A percentile compares a stretch with the other conserved stretches of the same genome.
Conservation (phyloP, 2,329 filamentous ascomycete genomes). For the Claviceps cyperi region DNA sequence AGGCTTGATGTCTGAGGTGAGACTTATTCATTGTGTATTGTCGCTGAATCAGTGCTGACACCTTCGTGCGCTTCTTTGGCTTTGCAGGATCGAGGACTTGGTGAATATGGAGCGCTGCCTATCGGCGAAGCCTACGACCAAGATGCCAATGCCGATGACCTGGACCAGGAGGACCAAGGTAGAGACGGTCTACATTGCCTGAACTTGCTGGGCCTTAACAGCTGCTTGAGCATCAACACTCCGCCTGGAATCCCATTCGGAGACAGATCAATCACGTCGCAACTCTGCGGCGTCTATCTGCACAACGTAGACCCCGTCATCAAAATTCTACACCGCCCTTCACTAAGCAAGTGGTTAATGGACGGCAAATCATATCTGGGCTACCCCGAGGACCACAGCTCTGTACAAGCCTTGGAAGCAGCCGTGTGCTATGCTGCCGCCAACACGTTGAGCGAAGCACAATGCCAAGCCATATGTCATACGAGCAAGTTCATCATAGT, state of each 20-base stretch:
- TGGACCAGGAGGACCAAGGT: neutral
- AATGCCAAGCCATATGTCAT: conserved; percentile 9
- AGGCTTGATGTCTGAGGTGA: neutral
- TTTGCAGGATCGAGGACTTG: neutral
- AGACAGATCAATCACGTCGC: neutral
- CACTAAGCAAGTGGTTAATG: conserved; percentile 9
- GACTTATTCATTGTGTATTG: neutral
- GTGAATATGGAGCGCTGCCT: neutral
- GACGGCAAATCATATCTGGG: conserved; percentile 11
- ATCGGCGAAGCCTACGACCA: neutral
- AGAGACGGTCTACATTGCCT: neutral
- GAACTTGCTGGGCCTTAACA: neutral
- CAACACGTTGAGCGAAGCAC: conserved; percentile 12
- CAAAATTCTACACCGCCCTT: conserved; percentile 8
- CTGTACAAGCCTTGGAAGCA: conserved; percentile 7
- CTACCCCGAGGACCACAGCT: conserved; percentile 9
- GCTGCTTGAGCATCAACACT: neutral
- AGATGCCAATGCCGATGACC: neutral
- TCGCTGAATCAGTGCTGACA: neutral
- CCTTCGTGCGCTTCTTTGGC: neutral
- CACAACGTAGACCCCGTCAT: conserved; percentile 8
- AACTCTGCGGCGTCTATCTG: conserved; percentile 5
- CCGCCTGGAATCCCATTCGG: neutral
- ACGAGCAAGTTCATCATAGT: conserved; percentile 7
- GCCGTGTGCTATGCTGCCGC: conserved; percentile 13